Percentiles rank a stretch among this genome's conserved stretches.
Evolutionary conservation across 768 basidiomycete genomes (phyloP).

Genomic region (Lactifluus volemus): DNA sequence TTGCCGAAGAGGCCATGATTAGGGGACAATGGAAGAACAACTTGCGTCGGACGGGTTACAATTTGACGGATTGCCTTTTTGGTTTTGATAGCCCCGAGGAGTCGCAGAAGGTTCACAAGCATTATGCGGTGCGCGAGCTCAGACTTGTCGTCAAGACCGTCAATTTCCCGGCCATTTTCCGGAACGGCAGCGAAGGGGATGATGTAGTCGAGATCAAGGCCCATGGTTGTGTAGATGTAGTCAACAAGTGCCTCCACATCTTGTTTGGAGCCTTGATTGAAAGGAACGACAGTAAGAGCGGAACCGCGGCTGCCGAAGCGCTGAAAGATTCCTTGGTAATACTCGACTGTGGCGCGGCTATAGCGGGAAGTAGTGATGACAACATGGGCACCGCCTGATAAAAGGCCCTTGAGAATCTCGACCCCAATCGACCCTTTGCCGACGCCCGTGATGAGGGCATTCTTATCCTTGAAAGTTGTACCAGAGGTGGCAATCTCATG

Average conservation of each 20-base stretch:
- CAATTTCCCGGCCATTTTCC: conserved; percentile 98
- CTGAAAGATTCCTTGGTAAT: conserved; percentile 25
- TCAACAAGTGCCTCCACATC: conserved; percentile 97
- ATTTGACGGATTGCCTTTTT: conserved; percentile 83
- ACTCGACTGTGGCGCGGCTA: conserved; percentile 91
- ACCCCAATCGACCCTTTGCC: conserved; percentile 98
- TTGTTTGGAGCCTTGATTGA: conserved; percentile 72
- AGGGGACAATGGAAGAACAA: conserved; percentile 94
- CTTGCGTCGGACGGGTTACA: conserved; percentile 56
- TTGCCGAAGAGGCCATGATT: conserved; percentile 96
- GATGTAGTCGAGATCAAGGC: conserved; percentile 97
- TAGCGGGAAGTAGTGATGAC: conserved; percentile 98
- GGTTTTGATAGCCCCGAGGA: conserved; percentile 93
- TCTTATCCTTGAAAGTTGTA: conserved; percentile 98
- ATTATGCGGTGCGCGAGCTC: conserved; percentile 70
- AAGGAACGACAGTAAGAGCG: no score
- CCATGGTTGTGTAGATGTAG: conserved; percentile 93
- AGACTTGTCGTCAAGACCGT: conserved; percentile 92
- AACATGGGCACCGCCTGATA: conserved; percentile 93
- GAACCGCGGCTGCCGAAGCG: no score
- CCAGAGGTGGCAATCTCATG: conserved; percentile 98
- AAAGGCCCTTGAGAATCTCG: conserved; percentile 92
- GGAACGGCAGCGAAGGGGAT: conserved; percentile 98
- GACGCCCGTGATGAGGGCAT: conserved; percentile 94
- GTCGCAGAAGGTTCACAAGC: conserved; percentile 69